Conservation (phyloP, 148 eudicot species). For the Pouteria glomerata region DNA sequence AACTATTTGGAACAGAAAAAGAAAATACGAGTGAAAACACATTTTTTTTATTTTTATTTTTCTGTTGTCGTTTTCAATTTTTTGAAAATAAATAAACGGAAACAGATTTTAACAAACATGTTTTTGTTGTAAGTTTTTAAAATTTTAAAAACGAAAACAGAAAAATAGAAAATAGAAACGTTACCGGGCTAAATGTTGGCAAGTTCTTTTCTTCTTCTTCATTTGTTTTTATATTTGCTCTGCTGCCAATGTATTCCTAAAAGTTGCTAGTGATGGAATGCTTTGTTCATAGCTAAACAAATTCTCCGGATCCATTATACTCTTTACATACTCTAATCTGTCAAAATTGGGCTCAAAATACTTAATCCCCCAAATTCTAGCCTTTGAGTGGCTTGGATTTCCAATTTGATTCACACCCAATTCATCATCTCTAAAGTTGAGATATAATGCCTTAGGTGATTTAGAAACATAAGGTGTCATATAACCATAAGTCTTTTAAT, state of each 20-base stretch:
- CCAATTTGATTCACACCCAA: conserved; percentile 4
- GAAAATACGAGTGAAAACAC: too few relatives aligned
- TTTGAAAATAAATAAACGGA: too few relatives aligned
- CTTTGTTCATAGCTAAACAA: conserved; percentile 20
- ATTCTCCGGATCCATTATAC: conserved; percentile 5
- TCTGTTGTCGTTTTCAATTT: too few relatives aligned
- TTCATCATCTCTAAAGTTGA: conserved; percentile 16
- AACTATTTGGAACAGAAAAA: too few relatives aligned
- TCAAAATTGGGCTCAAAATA: conserved; percentile 21
- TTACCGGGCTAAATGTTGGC: not conserved
- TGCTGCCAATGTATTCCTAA: not conserved
- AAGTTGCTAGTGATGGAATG: conserved; percentile 5
- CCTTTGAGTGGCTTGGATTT: not conserved
- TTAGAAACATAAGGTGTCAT: conserved; percentile 20
- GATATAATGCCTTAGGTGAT: conserved; percentile 10
- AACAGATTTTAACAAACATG: too few relatives aligned
- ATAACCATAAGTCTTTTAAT: not conserved
- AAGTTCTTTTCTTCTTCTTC: not conserved
- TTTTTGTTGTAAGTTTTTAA: too few relatives aligned
- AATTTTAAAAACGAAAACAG: too few relatives aligned
- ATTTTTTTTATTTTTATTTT: too few relatives aligned
- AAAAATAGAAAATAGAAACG: too few relatives aligned
- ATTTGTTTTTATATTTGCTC: not conserved
- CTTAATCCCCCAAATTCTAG: conserved; percentile 4
- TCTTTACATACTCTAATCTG: conserved; percentile 15